Percentiles rank a stretch among this genome's conserved stretches.
Evolutionary conservation across 2,329 filamentous ascomycete genomes (phyloP).

Genomic region (Sarocladium strictum): DNA sequence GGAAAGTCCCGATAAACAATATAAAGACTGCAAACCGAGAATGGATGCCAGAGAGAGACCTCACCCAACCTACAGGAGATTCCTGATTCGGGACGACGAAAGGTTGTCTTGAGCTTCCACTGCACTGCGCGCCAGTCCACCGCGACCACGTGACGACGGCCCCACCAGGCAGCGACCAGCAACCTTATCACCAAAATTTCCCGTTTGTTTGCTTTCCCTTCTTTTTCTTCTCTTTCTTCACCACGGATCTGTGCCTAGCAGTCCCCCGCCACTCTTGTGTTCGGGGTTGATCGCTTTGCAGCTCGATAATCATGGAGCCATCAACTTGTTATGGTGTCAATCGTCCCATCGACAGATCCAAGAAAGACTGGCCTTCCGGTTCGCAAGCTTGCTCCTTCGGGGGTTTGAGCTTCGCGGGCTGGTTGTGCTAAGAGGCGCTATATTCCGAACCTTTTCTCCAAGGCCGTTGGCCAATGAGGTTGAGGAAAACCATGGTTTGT

Average conservation of each 20-base stretch:
- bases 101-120: not conserved
- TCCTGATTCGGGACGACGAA: not conserved
- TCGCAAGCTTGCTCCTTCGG: slow-evolving; percentile 53
- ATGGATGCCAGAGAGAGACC: not conserved
- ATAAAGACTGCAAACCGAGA: not conserved
- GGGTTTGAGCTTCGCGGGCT: slow-evolving; percentile 59
- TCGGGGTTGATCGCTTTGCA: slow-evolving; percentile 75
- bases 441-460: slow-evolving; percentile 87
- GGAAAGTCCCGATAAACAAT: not conserved
- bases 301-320: slow-evolving; percentile 86
- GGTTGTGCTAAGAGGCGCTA: slow-evolving; percentile 55
- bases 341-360: slow-evolving; percentile 93
- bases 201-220: slow-evolving; percentile 20
- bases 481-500: slow-evolving; percentile 79
- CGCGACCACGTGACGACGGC: slow-evolving; percentile 10
- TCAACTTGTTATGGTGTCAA: slow-evolving; percentile 68
- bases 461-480: slow-evolving; percentile 87
- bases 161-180: slow-evolving; percentile 8
- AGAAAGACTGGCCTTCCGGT: slow-evolving; percentile 63
- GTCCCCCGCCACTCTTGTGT: slow-evolving; percentile 52
- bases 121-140: not conserved
- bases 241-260: slow-evolving; percentile 80
- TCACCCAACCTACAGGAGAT: not conserved
- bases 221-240: slow-evolving; percentile 30
- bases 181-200: slow-evolving; percentile 25